These are phyloP conservation scores for Stenocarpella maydis DNA, from an alignment of 2,329 filamentous ascomycete genomes.

Conservation along the genomic window DNA sequence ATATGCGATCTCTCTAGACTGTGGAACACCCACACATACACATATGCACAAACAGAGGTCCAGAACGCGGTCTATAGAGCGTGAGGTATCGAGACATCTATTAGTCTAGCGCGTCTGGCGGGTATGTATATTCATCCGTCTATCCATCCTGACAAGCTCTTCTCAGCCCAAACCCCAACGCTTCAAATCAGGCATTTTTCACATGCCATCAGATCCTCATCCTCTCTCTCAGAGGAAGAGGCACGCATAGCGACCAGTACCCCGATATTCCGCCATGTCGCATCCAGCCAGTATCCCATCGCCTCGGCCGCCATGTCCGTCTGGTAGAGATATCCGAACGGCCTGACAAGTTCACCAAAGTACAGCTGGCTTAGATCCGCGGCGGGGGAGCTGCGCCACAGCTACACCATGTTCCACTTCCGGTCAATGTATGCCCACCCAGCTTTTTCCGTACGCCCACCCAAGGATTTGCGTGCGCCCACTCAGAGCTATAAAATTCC, in stretches of 20 bases:
- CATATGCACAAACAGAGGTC: too few relatives aligned
- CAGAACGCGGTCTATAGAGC: background rate
- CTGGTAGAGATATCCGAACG: slow-evolving; percentile 59
- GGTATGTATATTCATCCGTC: background rate
- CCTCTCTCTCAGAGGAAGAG: slow-evolving; percentile 44
- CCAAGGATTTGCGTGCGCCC: too few relatives aligned
- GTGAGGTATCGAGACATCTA: background rate
- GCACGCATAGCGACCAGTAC: slow-evolving; percentile 54
- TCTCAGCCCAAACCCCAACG: background rate
- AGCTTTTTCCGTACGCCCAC: too few relatives aligned
- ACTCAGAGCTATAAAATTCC: too few relatives aligned
- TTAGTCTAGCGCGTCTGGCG: background rate
- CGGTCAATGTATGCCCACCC: too few relatives aligned
- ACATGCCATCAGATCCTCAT: slow-evolving; percentile 40
- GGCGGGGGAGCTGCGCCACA: slow-evolving; percentile 62
- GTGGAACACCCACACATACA: background rate
- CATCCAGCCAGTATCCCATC: slow-evolving; percentile 56
- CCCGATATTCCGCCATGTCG: slow-evolving; percentile 55
- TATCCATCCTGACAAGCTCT: background rate
- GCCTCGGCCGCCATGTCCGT: slow-evolving; percentile 53
- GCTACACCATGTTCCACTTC: slow-evolving; percentile 65
- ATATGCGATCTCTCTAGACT: too few relatives aligned
- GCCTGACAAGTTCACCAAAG: slow-evolving; percentile 59
- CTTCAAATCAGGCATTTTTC: background rate
- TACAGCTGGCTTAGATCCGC: slow-evolving; percentile 66